Conservation (phyloP, 345 rosid species). For the Pseudoturritis turrita region DNA sequence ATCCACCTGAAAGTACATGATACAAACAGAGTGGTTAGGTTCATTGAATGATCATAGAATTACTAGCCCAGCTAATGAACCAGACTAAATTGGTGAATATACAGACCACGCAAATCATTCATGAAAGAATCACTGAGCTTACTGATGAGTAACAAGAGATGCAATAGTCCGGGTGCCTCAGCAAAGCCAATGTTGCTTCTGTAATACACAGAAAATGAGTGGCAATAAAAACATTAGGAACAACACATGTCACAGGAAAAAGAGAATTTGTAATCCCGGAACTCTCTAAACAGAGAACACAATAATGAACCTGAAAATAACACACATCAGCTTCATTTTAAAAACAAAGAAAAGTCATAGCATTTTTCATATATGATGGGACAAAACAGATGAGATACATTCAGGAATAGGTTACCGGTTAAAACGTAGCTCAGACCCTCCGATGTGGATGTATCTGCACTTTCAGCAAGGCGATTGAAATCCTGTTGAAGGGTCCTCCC, state of each 20-base stretch:
- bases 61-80: neutral
- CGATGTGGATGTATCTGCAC: constrained; percentile 86
- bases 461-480: constrained; percentile 77
- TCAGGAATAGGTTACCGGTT: constrained; percentile 52
- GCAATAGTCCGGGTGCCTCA: constrained; percentile 94
- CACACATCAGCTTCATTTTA: too few relatives aligned
- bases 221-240: neutral
- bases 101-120: neutral
- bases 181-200: constrained; percentile 87
- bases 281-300: too few relatives aligned
- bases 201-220: constrained; percentile 28
- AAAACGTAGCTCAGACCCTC: constrained; percentile 73
- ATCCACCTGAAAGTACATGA: constrained; percentile 50
- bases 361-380: too few relatives aligned
- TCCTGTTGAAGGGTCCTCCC: constrained; percentile 77
- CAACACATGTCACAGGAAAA: neutral
- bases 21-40: neutral
- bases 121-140: constrained; percentile 30
- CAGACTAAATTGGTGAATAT: neutral
- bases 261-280: neutral
- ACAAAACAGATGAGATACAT: neutral
- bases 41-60: neutral
- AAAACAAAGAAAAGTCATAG: too few relatives aligned
- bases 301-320: neutral
- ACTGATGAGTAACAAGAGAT: constrained; percentile 91